Base-by-base conservation (phyloP, 805 yeast genomes). In the Candida maris region DNA sequence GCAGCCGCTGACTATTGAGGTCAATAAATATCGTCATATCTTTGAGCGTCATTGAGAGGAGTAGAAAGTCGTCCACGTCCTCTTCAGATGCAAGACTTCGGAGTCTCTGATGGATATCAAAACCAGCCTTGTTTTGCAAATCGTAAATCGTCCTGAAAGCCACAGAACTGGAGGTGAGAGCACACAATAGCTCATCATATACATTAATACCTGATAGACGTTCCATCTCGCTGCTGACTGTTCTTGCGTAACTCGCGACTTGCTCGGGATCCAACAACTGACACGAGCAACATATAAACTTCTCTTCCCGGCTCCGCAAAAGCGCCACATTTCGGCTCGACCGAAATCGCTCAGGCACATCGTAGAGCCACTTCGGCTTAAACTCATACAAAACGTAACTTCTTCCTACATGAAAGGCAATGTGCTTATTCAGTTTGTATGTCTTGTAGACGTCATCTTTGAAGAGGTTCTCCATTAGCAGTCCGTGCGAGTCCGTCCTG, bases 301-400 rank as follows among this genome's bases (percentile, higher is more conserved):
- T 12, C 15, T 57, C 56, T 2, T 56, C 57, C 27, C 61, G 61
- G 9, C 49, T 39, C 23, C 46, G 59, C 34, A 62, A 53, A 30
- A 67, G 53, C 46, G 67, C 65, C 40, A 77, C 72, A 21, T 75
- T 73, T 17, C 79, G 51, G 49, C 78, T 72, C 32, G 61, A 58
- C 22, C 52, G 51, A 13, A 59, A 50, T 8, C 35, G 30, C 4
- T 17, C 16, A 1, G 56, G 57, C n/a, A 62, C 63, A 25, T 55
- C 56, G 45, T 68, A 68, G 15, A 73, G 48, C 79, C 79, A 73
- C 51, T 73, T 73, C 0, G 79, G 79, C 38, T 73, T 73, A 38
- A 73, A 56, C 44, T 73, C 79, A 37, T 73, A 60, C 46, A 30
- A 15, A 4, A 45, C 23, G 5, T 37, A 37, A 3, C 41, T 25